These are phyloP conservation scores for Termitomyces sp. DNA, from an alignment of 768 basidiomycete genomes.

Conservation along the genomic window DNA sequence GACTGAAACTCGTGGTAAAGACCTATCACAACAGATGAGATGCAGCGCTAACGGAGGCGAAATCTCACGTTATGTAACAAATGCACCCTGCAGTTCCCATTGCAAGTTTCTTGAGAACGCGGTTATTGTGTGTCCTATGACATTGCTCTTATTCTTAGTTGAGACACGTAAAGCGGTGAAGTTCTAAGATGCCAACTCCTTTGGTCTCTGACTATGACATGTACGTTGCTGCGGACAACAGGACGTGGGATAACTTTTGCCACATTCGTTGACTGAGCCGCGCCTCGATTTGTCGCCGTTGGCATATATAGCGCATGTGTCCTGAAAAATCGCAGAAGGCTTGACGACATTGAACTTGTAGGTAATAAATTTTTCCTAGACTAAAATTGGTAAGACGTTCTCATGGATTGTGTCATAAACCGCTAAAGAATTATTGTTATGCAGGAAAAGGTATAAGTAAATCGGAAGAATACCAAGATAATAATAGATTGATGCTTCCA, in stretches of 20 bases:
- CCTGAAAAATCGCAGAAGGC: background rate
- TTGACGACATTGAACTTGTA: background rate
- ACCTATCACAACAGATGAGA: background rate
- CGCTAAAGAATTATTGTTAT: background rate
- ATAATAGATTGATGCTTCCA: background rate
- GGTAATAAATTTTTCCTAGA: background rate
- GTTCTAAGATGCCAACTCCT: background rate
- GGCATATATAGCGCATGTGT: background rate
- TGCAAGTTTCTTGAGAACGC: background rate
- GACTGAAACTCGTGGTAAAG: background rate
- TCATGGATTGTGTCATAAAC: background rate
- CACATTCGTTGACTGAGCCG: background rate
- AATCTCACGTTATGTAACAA: background rate
- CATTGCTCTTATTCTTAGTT: background rate
- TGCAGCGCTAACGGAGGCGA: background rate
- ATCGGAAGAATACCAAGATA: no score
- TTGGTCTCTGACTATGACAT: background rate
- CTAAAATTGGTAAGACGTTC: background rate
- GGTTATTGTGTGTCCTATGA: background rate
- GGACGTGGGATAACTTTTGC: background rate
- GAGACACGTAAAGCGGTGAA: background rate
- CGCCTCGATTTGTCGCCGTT: background rate
- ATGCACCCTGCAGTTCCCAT: background rate
- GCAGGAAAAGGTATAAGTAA: background rate
- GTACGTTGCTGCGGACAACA: background rate